Evolutionary conservation across 176 grass and related monocot genomes (phyloP).

Genomic region (Canna indica): DNA sequence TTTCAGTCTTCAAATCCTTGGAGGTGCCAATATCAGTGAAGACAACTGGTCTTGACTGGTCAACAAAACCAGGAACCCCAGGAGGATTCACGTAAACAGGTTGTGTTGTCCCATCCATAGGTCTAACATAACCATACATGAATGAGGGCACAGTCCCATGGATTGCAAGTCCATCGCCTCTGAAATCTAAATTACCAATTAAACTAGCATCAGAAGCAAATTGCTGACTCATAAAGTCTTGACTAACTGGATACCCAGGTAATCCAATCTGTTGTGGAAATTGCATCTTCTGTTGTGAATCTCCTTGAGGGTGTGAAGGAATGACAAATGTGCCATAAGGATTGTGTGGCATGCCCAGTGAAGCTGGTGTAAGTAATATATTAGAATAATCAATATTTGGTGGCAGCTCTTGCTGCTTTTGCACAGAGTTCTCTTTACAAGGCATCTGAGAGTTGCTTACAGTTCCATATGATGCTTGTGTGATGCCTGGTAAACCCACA

Average conservation of each 20-base stretch:
- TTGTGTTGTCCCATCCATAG: conserved; percentile 59
- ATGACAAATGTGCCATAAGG: background rate
- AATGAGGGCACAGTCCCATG: conserved; percentile 26
- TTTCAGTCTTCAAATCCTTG: conserved; percentile 32
- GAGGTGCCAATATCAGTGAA: conserved; percentile 31
- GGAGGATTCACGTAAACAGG: conserved; percentile 26
- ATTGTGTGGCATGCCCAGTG: background rate
- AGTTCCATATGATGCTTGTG: conserved; percentile 3
- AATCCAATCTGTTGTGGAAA: conserved; percentile 27
- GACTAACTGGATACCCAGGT: conserved; percentile 33
- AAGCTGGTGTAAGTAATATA: background rate
- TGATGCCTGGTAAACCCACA: background rate
- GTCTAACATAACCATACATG: conserved; percentile 31
- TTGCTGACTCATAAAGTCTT: conserved; percentile 16
- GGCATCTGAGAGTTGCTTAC: conserved; percentile 18
- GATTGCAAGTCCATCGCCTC: conserved; percentile 27
- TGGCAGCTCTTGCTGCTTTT: background rate
- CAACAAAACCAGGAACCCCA: conserved; percentile 25
- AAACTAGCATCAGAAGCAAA: conserved; percentile 41
- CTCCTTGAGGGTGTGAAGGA: conserved; percentile 2
- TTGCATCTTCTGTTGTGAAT: conserved; percentile 17
- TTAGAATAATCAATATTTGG: background rate
- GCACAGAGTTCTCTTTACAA: conserved; percentile 20
- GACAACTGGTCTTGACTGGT: conserved; percentile 28
- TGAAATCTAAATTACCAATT: conserved; percentile 35